phyloP scores from a whole-genome alignment of 2,329 filamentous ascomycete species.

The Penicillium thymicola region DNA sequence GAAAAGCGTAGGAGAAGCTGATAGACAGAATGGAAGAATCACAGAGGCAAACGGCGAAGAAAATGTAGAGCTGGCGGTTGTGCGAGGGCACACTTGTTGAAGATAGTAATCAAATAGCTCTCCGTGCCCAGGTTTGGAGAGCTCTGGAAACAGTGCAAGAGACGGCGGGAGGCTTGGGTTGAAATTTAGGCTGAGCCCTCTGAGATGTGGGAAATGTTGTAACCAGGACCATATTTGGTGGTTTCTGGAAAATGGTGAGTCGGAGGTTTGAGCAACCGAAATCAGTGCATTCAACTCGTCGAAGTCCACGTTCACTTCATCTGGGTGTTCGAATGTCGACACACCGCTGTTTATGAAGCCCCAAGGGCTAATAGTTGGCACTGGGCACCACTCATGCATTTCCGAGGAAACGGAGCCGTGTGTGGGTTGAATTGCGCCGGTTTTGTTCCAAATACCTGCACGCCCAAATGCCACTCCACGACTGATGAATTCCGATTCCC shows the following conservation, averaged over 20 bases:
- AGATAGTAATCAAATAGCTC: constrained; percentile 42
- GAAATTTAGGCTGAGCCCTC: background rate
- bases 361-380: constrained; percentile 30
- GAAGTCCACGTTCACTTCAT: constrained; percentile 25
- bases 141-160: constrained; percentile 30
- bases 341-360: constrained; percentile 33
- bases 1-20: constrained; percentile 38
- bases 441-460: constrained; percentile 42
- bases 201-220: constrained; percentile 2
- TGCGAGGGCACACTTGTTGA: constrained; percentile 41
- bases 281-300: constrained; percentile 21
- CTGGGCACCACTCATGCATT: constrained; percentile 26
- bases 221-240: constrained; percentile 8
- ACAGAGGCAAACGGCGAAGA: constrained; percentile 41
- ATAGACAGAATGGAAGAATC: constrained; percentile 39
- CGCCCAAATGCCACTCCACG: constrained; percentile 45
- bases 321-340: constrained; percentile 28
- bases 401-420: constrained; percentile 19
- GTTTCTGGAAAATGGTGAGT: constrained; percentile 1
- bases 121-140: constrained; percentile 28
- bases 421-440: constrained; percentile 17
- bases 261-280: constrained; percentile 1
- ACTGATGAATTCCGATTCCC: constrained; percentile 41
- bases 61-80: constrained; percentile 34
- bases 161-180: constrained; percentile 12